Percentiles rank a stretch among this genome's conserved stretches.
Evolutionary conservation across 2,329 filamentous ascomycete genomes (phyloP).

Genomic region (Fusarium pininemorale): DNA sequence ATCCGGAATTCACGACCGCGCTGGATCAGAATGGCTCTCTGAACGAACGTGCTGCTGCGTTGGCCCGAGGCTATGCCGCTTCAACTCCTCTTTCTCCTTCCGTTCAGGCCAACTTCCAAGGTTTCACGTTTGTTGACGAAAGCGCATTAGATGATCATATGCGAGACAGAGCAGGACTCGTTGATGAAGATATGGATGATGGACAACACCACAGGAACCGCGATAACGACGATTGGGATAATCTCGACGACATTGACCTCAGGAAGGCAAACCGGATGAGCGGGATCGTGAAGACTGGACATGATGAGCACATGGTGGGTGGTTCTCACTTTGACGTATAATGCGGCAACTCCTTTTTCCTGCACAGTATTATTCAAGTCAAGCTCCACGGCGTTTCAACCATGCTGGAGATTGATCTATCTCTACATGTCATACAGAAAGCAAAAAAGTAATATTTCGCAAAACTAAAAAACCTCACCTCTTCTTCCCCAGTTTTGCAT

Average conservation of each 20-base stretch:
- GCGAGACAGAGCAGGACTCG: conserved; percentile 58
- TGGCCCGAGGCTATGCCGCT: conserved; percentile 85
- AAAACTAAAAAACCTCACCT: conserved; percentile 25
- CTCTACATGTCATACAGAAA: conserved; percentile 39
- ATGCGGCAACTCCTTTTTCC: conserved; percentile 38
- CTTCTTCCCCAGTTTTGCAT: conserved; percentile 19
- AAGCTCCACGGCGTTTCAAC: conserved; percentile 39
- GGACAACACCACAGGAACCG: conserved; percentile 53
- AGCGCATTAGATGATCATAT: conserved; percentile 91
- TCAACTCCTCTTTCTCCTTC: conserved; percentile 94
- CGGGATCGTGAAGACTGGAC: conserved; percentile 66
- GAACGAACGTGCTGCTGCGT: conserved; percentile 87
- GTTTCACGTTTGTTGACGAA: conserved; percentile 99
- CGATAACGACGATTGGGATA: conserved; percentile 65
- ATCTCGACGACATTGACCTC: conserved; percentile 63
- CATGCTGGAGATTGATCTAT: conserved; percentile 36
- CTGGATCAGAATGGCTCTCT: conserved; percentile 86
- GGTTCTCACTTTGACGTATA: conserved; percentile 71
- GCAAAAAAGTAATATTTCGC: conserved; percentile 44
- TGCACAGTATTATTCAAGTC: conserved; percentile 28
- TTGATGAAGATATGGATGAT: conserved; percentile 71
- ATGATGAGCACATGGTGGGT: conserved; percentile 72
- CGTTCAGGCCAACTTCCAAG: conserved; percentile 97
- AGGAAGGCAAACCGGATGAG: conserved; percentile 69
- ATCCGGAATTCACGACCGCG: conserved; percentile 97